Percentiles rank a stretch among this genome's conserved stretches.
Conservation (phyloP, 495 filamentous ascomycete species). For the Podospora pseudopauciseta region DNA sequence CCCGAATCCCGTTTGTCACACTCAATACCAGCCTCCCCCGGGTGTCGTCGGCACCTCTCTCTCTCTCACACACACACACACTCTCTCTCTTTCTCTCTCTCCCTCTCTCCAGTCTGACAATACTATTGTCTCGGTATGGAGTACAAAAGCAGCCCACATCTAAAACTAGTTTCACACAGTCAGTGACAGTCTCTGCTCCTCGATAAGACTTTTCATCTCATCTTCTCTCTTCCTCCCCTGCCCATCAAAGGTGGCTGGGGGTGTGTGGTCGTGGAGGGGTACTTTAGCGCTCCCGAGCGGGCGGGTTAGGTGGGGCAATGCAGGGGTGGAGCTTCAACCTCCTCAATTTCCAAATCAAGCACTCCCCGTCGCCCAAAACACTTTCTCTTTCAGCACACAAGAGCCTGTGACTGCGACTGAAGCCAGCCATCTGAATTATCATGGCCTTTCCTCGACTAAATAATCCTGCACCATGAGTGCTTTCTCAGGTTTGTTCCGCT, state of each 20-base stretch:
- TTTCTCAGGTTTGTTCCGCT: neutral
- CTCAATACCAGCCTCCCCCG: neutral
- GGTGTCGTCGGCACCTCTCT: neutral
- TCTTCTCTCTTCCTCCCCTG: neutral
- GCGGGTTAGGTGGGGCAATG: neutral
- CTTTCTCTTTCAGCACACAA: neutral
- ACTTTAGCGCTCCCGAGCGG: neutral
- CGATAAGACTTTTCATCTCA: neutral
- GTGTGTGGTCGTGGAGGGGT: neutral
- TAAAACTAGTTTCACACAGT: neutral
- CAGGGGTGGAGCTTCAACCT: neutral
- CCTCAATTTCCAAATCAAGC: constrained; percentile 4
- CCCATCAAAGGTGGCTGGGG: neutral
- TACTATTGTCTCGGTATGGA: neutral
- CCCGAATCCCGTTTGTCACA: neutral
- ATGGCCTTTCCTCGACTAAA: constrained; percentile 2
- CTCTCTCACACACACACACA: neutral
- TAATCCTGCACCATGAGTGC: neutral
- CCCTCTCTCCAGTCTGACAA: neutral
- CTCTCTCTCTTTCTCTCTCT: neutral
- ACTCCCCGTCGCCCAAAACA: neutral
- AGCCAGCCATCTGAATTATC: constrained; percentile 25
- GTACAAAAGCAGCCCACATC: neutral
- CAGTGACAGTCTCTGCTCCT: neutral
- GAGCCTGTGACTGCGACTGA: neutral